Evolutionary conservation across 2,329 filamentous ascomycete genomes (phyloP).

Genomic region (Ilyonectria sp.): DNA sequence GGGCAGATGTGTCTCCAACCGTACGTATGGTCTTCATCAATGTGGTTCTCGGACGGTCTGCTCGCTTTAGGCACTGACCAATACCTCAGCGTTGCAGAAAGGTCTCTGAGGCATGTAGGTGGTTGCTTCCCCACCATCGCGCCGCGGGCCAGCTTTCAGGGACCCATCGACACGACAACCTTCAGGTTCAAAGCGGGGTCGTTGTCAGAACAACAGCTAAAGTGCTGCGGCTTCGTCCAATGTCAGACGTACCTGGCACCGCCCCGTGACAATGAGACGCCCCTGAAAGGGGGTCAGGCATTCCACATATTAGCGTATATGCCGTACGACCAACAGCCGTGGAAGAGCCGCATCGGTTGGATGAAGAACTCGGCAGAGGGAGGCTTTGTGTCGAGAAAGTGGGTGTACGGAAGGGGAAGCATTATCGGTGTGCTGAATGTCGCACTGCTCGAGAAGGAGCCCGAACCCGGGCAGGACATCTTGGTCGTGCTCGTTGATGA

Average conservation of each 20-base stretch:
- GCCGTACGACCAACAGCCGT: constrained; percentile 30
- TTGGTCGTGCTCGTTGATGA: background rate
- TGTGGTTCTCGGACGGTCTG: no score
- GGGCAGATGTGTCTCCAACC: no score
- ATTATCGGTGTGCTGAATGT: background rate
- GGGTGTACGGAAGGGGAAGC: constrained; percentile 9
- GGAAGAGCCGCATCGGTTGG: constrained; percentile 23
- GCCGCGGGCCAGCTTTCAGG: constrained; percentile 20
- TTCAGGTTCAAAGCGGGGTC: constrained; percentile 24
- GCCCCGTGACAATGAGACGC: constrained; percentile 19
- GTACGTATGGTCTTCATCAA: no score
- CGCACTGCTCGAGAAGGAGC: background rate
- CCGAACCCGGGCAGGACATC: background rate
- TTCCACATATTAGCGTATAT: constrained; percentile 33
- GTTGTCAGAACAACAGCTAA: constrained; percentile 21
- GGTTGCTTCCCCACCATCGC: constrained; percentile 11
- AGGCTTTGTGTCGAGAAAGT: constrained; percentile 23
- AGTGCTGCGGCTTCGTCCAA: constrained; percentile 27
- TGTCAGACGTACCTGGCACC: constrained; percentile 24
- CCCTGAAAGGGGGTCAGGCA: constrained; percentile 23
- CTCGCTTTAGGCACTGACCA: no score
- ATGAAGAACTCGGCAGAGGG: constrained; percentile 24
- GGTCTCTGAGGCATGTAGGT: constrained; percentile 13
- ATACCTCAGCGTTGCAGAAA: constrained; percentile 4
- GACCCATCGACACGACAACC: constrained; percentile 26